Percentiles rank a stretch among this genome's conserved stretches.
These are phyloP conservation scores for Metarhizium humberi DNA, from an alignment of 2,329 filamentous ascomycete species.

Conservation along the genomic window DNA sequence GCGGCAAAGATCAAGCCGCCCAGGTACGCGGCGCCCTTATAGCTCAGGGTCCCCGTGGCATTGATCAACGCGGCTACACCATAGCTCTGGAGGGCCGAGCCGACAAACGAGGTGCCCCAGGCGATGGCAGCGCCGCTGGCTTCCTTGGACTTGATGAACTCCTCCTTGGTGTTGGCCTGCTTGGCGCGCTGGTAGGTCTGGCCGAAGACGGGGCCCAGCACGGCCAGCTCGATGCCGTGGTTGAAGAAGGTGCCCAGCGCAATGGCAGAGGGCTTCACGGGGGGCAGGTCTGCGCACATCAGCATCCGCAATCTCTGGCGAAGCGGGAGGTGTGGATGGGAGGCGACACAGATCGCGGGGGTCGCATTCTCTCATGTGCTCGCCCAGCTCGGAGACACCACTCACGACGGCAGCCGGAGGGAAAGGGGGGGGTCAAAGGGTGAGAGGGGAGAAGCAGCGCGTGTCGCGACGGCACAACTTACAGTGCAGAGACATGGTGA, in stretches of 20 bases:
- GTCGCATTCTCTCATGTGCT: too few relatives aligned
- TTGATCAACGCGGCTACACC: conserved; percentile 87
- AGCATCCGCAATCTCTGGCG: neutral
- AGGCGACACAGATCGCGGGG: too few relatives aligned
- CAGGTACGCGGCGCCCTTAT: conserved; percentile 95
- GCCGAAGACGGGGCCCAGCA: conserved; percentile 84
- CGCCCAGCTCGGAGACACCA: too few relatives aligned
- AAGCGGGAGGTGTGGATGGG: too few relatives aligned
- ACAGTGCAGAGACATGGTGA: conserved; percentile 53
- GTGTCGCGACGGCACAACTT: conserved; percentile 14
- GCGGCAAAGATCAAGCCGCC: conserved; percentile 87
- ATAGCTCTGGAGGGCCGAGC: conserved; percentile 82
- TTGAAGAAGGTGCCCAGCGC: conserved; percentile 94
- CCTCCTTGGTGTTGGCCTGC: conserved; percentile 86
- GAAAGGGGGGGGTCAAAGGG: too few relatives aligned
- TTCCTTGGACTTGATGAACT: conserved; percentile 92
- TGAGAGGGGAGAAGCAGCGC: too few relatives aligned
- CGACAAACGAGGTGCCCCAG: conserved; percentile 83
- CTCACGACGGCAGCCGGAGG: too few relatives aligned
- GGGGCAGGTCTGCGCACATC: conserved; percentile 36
- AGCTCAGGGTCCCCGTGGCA: conserved; percentile 86
- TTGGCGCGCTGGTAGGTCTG: conserved; percentile 91
- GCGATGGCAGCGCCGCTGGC: conserved; percentile 77
- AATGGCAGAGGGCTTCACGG: conserved; percentile 97
- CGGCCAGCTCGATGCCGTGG: conserved; percentile 80